Base-by-base conservation (phyloP, 805 yeast species). In the Grigorovia jiainica region DNA sequence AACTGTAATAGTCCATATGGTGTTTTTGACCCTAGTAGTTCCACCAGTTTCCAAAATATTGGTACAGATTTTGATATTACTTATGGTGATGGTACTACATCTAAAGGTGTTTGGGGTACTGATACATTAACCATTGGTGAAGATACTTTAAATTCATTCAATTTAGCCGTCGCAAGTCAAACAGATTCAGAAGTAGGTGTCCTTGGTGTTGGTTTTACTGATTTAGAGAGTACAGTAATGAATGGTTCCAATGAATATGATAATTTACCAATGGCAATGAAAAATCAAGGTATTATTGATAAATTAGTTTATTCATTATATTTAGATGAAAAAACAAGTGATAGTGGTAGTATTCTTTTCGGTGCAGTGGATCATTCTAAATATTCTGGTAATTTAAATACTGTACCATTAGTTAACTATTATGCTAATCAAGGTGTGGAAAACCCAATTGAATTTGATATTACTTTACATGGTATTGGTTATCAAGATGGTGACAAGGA, bases 361-460 rank as follows among this genome's bases (percentile, higher is more conserved):
- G 89, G 90, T 34, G 90, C 79, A 29, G 70, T 78, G 24, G 89
- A 82, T 53, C 73, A 70, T 46, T 69, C 73, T 32, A 80, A 79
- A 59, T 79, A 75, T 57, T 42, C 62, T 0, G 87, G 87, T 15
- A 45, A 56, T n/a, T 58, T 79, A 32, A 54, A 66, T 24, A 60
- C 75, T 1, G 56, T 79, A 7, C 78, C 80, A 24, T 49, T 76
- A 34, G 60, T 78, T 49, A 76, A 76, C 41, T 40, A 44, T 13
- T 44, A 47, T 24, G 40, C 30, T 31, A 34, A 43, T 11, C 34
- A 16, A 21, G 54, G 53, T 15, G 42, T 41, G 15, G 17, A 39
- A 7, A 16, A 31, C 2, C 51, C 54, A 16, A 46, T 50, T 9
- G 47, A 48, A 34, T 50, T 50, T 25, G 53, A 51, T 39, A 42